phyloP scores from a whole-genome alignment of 345 rosid genomes.

The Dipteronia sinensis region DNA sequence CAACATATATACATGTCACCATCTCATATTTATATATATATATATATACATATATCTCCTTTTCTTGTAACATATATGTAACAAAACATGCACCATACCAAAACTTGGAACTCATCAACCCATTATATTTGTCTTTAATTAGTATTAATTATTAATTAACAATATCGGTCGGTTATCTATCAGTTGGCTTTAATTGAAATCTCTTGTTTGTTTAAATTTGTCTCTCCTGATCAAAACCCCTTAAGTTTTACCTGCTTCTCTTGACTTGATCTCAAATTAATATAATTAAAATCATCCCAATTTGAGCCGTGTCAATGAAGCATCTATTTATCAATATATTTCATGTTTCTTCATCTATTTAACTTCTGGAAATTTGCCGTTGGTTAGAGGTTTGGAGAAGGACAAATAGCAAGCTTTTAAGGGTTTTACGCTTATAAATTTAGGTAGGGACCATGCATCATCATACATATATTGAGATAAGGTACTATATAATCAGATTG shows the following conservation, averaged over 20 bases:
- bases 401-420: constrained; percentile 23
- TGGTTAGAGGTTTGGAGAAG: constrained; percentile 11
- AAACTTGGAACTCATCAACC: constrained; percentile 6
- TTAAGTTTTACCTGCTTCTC: constrained; percentile 24
- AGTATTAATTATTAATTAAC: neutral
- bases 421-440: neutral
- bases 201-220: constrained; percentile 7
- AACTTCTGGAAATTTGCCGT: constrained; percentile 6
- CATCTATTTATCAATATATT: constrained; percentile 7
- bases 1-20: neutral
- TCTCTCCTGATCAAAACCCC: neutral
- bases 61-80: neutral
- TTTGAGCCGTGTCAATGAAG: constrained; percentile 23
- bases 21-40: neutral
- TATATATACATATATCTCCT: too few species aligned
- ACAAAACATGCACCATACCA: neutral
- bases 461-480: neutral
- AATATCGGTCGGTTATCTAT: neutral
- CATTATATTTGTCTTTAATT: neutral
- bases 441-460: constrained; percentile 24
- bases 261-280: constrained; percentile 15
- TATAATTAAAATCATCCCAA: neutral
- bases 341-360: neutral
- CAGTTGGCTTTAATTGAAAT: constrained; percentile 24
- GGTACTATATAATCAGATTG: neutral